phyloP scores from a whole-genome alignment of 225 moss, liverwort and hornwort genomes.

The Antitrichia curtipendula region DNA sequence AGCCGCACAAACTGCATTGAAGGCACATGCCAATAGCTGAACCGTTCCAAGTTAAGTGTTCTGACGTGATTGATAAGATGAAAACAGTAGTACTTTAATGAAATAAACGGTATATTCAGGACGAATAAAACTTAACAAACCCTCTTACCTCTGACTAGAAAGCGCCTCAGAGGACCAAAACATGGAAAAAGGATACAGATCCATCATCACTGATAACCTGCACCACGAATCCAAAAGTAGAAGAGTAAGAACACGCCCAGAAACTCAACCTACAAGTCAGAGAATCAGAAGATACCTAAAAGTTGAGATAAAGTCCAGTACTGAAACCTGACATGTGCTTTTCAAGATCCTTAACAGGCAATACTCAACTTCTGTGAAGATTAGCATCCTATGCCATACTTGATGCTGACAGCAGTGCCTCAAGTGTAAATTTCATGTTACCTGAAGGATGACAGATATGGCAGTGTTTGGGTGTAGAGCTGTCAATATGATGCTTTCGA shows the following conservation, averaged over 20 bases:
- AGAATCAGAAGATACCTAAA: background rate
- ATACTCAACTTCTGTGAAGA: background rate
- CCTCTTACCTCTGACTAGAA: background rate
- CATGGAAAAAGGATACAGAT: slow-evolving; percentile 65
- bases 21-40: slow-evolving; percentile 82
- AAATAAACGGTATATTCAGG: background rate
- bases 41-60: slow-evolving; percentile 39
- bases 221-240: background rate
- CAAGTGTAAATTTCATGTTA: background rate
- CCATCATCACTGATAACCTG: slow-evolving; percentile 97
- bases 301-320: background rate
- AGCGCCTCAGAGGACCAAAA: background rate
- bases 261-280: background rate
- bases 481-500: slow-evolving; percentile 65
- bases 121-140: background rate
- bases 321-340: background rate
- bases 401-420: background rate
- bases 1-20: slow-evolving; percentile 89
- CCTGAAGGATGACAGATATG: slow-evolving; percentile 93
- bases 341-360: background rate
- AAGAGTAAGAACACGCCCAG: background rate
- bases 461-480: slow-evolving; percentile 84
- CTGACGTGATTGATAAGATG: background rate
- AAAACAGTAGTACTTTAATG: background rate
- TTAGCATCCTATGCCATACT: background rate